Base-by-base conservation (phyloP, 495 filamentous ascomycete genomes). In the Talaromyces borbonicus region DNA sequence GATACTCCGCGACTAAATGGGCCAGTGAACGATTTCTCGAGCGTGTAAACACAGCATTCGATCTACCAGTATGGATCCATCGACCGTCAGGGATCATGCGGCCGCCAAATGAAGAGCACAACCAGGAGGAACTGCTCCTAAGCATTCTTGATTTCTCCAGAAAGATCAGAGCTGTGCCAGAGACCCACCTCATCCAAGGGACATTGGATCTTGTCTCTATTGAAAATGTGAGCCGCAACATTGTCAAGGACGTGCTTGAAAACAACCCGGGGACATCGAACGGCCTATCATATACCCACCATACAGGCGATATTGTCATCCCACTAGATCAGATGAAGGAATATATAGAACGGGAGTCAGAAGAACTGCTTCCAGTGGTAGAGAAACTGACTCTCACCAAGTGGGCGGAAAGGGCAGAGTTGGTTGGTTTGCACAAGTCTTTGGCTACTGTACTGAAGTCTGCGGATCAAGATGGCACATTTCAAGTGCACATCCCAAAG, bases 1-100 rank as follows among this genome's bases (percentile, higher is more conserved):
- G 75, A 1, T 81, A 78, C 43, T 51, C 52, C 0, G 61, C 72
- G 0, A 54, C 59, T 2, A 76, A 75, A 26, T 81, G 78, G 77
- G 77, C 68, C 1, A 67, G 68, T 44, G 78, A 81, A 54, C 44
- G 43, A 7, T 55, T 64, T 25, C 58, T 81, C 0, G 75, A 78
- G 54, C 53, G 56, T 1, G 30, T 32, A 4, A 30, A 39, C 29
- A 4, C 20, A 7, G 25, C 38, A 8, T 51, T 58, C 25, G 14
- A 50, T 0, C 33, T 66, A 14, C 65, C 64, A 0, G 58, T 68
- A 1, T 65, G 43, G 47, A 67, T 72, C 22, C 69, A 75, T 50
- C 60, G 70, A 0, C 62, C 35, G 15, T 38, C 35, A 20, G 12
- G 2, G 16, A 38, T 38, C 16, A 38, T 38, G 14, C 35, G 35